Percentiles rank a stretch among this genome's conserved stretches.
Evolutionary conservation across 768 basidiomycete species (phyloP).

Genomic region (Psilocybe tampanensis): DNA sequence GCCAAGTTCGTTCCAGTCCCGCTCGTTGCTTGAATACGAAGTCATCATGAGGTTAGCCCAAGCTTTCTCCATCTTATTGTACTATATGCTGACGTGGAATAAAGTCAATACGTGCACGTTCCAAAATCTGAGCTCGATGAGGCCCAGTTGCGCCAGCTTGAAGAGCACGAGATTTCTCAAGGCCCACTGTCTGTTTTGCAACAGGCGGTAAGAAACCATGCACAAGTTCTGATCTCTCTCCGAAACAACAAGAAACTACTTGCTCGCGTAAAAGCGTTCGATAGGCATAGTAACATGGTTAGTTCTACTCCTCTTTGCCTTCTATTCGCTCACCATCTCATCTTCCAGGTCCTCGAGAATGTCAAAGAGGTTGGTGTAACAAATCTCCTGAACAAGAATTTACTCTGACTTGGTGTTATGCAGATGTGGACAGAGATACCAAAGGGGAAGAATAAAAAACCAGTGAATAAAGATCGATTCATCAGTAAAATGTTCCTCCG

Average conservation of each 20-base stretch:
- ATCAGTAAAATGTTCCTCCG: slow-evolving; percentile 99
- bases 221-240: slow-evolving; percentile 95
- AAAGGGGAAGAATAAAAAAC: slow-evolving; percentile 98
- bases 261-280: slow-evolving; percentile 96
- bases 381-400: not conserved
- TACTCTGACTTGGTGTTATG: not conserved
- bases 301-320: slow-evolving; percentile 25
- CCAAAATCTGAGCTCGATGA: slow-evolving; percentile 98
- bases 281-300: slow-evolving; percentile 99
- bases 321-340: slow-evolving; percentile 13
- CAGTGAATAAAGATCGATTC: slow-evolving; percentile 98
- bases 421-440: slow-evolving; percentile 99
- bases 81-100: slow-evolving; percentile 11
- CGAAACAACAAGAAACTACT: slow-evolving; percentile 98
- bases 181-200: slow-evolving; percentile 96
- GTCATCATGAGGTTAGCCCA: slow-evolving; percentile 38
- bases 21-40: not conserved
- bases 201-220: slow-evolving; percentile 96
- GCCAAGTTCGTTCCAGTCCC: not conserved
- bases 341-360: slow-evolving; percentile 85
- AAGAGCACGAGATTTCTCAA: slow-evolving; percentile 98
- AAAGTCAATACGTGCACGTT: slow-evolving; percentile 94
- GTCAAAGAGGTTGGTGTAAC: slow-evolving; percentile 81
- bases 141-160: slow-evolving; percentile 91
- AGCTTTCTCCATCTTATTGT: not conserved